Base-by-base conservation (phyloP, 2,329 filamentous ascomycete genomes). In the Drechslerella coelobrocha region DNA sequence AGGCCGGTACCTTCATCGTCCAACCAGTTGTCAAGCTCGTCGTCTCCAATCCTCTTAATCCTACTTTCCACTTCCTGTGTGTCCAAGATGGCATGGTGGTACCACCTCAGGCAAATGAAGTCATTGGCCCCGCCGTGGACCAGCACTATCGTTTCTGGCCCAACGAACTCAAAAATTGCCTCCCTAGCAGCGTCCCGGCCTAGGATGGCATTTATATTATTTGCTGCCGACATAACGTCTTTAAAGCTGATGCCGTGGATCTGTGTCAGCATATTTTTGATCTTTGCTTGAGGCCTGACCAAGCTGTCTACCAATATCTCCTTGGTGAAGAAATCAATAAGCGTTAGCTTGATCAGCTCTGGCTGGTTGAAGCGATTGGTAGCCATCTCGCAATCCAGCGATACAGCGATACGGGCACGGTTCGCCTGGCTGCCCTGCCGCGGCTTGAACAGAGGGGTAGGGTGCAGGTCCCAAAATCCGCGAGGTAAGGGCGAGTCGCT, bases 371-470 rank as follows among this genome's bases (percentile, higher is more conserved):
- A 77, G 7, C 74, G 73, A 1, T 81, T 77, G 0, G 78, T 80
- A 14, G 84, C 83, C 83, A 85, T 85, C 72, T 86, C 84, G 72
- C 84, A 85, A 69, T 85, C 83, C 2, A 86, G 76, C 0, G 81
- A 82, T 2, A 85, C 80, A 1, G 76, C 61, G 31, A 17, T 26
- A 24, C 60, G 43, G 12, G 27, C 7, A 2, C 21, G 17, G 5
- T 53, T 62, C 3, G 41, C 37, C 23, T 37, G 34, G 7, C 14
- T 26, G 17, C 23, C 47, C 2, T 41, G 6, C 1, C 23, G 24
- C 2, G 50, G 52, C 7, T 57, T 57, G 47, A 62, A 69, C 2
- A 39, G 26, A 23, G 65, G 65, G 6, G 65, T 69, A 27, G 39
- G 21, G 54, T 62, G 57, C 34, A 69, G 14, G 14, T 69, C 65